Percentiles rank a stretch among this genome's conserved stretches.
phyloP scores from a whole-genome alignment of 306 rosid genomes.

The Astragalus membranaceus region DNA sequence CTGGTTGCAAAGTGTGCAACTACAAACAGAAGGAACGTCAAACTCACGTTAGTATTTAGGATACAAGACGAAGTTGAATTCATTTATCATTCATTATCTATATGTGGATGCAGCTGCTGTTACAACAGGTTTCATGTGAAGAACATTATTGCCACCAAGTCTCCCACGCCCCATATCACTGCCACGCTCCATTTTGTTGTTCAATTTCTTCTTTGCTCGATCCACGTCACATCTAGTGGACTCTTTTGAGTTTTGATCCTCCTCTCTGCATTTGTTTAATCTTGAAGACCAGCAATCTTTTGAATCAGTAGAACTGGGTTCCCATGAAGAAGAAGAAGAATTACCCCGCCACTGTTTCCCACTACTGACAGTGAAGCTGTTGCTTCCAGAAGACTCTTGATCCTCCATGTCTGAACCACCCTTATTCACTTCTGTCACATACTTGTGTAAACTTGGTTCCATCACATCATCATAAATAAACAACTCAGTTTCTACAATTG shows the following conservation, averaged over 20 bases:
- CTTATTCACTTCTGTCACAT: slow-evolving; percentile 53
- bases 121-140: slow-evolving; percentile 35
- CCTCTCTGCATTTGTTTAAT: slow-evolving; percentile 26
- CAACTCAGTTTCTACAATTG: slow-evolving; percentile 69
- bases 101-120: slow-evolving; percentile 46
- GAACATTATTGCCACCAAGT: slow-evolving; percentile 38
- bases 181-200: slow-evolving; percentile 28
- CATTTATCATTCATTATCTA: slow-evolving; percentile 23
- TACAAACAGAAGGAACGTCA: slow-evolving; percentile 22
- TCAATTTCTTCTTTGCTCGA: slow-evolving; percentile 31
- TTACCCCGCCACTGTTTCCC: slow-evolving; percentile 35
- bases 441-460: slow-evolving; percentile 83
- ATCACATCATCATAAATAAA: slow-evolving; percentile 52
- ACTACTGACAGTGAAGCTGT: slow-evolving; percentile 43
- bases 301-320: slow-evolving; percentile 66
- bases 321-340: slow-evolving; percentile 58
- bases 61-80: slow-evolving; percentile 15
- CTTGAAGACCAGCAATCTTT: slow-evolving; percentile 50
- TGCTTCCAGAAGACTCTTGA: slow-evolving; percentile 76
- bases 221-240: slow-evolving; percentile 17
- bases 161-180: slow-evolving; percentile 54
- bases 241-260: slow-evolving; percentile 23
- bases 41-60: slow-evolving; percentile 13
- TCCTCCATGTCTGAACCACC: slow-evolving; percentile 53
- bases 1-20: slow-evolving; percentile 66